phyloP scores from a whole-genome alignment of 176 grass and related monocot species.

The Otatea glauca region DNA sequence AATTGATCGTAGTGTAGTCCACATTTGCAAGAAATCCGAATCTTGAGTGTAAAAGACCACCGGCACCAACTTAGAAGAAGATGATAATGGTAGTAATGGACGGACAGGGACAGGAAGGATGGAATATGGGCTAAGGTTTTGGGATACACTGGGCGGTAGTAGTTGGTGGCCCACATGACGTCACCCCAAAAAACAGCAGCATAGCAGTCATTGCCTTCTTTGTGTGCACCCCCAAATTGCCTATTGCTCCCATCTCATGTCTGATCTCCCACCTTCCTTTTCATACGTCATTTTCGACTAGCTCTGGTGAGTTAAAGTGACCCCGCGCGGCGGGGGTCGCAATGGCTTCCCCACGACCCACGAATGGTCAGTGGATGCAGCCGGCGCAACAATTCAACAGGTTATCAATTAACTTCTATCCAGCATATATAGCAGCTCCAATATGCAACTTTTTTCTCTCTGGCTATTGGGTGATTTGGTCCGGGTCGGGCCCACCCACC shows the following conservation, averaged over 20 bases:
- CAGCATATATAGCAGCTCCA: constrained; percentile 17
- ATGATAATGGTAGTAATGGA: constrained; percentile 20
- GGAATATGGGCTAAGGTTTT: neutral
- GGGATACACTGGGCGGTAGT: constrained; percentile 50
- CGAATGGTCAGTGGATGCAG: constrained; percentile 48
- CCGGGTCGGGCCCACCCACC: neutral
- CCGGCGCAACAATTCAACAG: constrained; percentile 33
- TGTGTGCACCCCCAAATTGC: constrained; percentile 22
- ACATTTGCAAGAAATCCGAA: constrained; percentile 33
- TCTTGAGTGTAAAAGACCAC: constrained; percentile 37
- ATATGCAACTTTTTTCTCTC: constrained; percentile 9
- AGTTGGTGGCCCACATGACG: constrained; percentile 60
- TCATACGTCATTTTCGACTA: constrained; percentile 44
- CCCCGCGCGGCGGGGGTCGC: too few relatives aligned
- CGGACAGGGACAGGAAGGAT: constrained; percentile 32
- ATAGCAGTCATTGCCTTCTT: constrained; percentile 11
- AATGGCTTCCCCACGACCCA: constrained; percentile 40
- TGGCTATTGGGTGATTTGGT: neutral
- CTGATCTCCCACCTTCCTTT: constrained; percentile 36
- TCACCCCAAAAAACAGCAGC: constrained; percentile 46
- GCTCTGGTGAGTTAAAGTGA: constrained; percentile 23
- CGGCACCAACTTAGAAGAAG: constrained; percentile 30
- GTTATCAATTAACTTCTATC: constrained; percentile 23
- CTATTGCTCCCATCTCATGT: constrained; percentile 36
- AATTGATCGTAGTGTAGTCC: constrained; percentile 6